Evolutionary conservation across 2,329 filamentous ascomycete genomes (phyloP), one percentile per base, ranked within the genome.

Genomic region (Pseudocercospora fijiensis): DNA sequence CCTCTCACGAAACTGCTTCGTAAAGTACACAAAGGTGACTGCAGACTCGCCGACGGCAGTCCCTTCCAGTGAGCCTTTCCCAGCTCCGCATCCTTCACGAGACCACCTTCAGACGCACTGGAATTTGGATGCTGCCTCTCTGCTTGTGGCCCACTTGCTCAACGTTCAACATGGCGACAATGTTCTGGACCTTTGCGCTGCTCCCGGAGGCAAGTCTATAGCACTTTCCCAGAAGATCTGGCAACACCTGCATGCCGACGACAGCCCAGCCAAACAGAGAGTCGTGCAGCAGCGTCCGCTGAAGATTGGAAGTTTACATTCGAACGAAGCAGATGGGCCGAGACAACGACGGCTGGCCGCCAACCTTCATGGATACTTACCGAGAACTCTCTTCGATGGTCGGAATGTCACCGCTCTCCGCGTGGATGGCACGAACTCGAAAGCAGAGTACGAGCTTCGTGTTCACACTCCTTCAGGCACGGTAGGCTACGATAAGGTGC

Each of bases 111-210:
- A 71, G 13, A 69, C 74, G 1, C 74, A 75, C 58, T 75, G 71
- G 72, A 74, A 72, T 47, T 58, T 75, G 27, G 74, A 75, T 60
- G 72, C 70, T 18, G 74, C 73, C 11, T 75, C 77, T 26, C 73
- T 69, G n/a, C 74, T 78, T 8, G 74, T 67, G n/a, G 76, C 75
- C 5, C 67, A 67, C 27, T 53, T 79, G 3, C 74, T 80, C 2
- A 66, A 71, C 45, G 72, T 76, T 8, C 69, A 70, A 45, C 75
- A 77, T 2, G 73, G 76, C 9, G 74, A 79, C 57, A 73, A 74
- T 22, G 71, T 80, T 5, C 70, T 80, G 13, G 78, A 80, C 57
- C 71, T 79, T 9, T 79, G 78, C 61, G 78, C 78, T 4, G 76
- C 77, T 1, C 76, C 77, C 30, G 73, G 76, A 55, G 76, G 74